Conservation (phyloP, 1,284 basidiomycete genomes). For the Rhodotorula sp. region DNA sequence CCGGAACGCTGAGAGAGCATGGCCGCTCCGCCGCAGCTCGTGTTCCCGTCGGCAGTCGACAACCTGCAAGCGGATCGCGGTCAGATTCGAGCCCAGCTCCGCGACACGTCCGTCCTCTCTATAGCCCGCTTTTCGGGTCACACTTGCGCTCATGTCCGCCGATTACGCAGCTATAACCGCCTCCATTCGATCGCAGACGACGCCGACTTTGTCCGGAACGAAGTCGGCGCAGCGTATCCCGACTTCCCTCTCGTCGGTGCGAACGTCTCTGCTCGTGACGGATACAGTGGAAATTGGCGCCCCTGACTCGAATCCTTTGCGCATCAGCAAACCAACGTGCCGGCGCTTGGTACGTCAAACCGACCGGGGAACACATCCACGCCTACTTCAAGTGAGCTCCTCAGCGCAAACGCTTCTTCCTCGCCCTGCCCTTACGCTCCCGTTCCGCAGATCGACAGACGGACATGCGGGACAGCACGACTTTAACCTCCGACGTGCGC, state of each 20-base stretch:
- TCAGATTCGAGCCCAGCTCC: conserved; percentile 20
- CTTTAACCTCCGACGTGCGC: conserved; percentile 69
- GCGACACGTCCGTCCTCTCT: conserved; percentile 23
- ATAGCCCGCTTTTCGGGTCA: rapidly evolving
- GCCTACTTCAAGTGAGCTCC: conserved; percentile 84
- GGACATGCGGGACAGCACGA: conserved; percentile 85
- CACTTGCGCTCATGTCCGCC: background rate
- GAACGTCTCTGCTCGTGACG: conserved; percentile 43
- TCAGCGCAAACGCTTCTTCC: too few relatives aligned
- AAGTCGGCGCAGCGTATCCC: conserved; percentile 60
- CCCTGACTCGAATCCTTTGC: background rate
- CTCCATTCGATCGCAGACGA: conserved; percentile 81
- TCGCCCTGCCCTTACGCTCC: too few relatives aligned
- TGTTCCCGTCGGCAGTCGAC: conserved; percentile 21
- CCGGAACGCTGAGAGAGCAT: background rate
- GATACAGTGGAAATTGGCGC: conserved; percentile 5
- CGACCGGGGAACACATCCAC: conserved; percentile 50
- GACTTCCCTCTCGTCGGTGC: conserved; percentile 65
- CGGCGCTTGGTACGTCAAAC: conserved; percentile 90
- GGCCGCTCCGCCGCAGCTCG: background rate
- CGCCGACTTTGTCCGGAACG: conserved; percentile 62
- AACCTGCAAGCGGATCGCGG: conserved; percentile 22
- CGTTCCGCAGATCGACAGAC: conserved; percentile 63
- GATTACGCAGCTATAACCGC: conserved; percentile 66
- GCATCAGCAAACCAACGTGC: conserved; percentile 81